Conservation (phyloP, 805 yeast genomes). For the Nakazawaea ernobii region DNA sequence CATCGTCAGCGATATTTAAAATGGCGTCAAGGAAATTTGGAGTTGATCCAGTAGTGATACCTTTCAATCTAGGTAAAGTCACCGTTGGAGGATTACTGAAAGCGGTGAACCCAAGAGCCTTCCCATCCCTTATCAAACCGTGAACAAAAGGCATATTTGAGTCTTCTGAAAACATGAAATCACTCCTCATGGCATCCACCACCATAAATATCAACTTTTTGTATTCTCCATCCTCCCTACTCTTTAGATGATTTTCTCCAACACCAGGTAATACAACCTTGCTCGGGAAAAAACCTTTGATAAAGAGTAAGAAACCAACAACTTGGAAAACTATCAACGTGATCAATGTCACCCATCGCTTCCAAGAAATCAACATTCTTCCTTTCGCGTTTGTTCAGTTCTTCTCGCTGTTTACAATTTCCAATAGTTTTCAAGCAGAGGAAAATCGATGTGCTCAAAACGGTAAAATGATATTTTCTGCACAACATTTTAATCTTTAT, state of each 20-base stretch:
- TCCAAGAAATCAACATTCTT: slow-evolving; percentile 6
- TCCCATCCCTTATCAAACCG: slow-evolving; percentile 51
- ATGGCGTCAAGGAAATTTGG: slow-evolving; percentile 94
- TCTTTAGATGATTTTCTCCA: slow-evolving; percentile 27
- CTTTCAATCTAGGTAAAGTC: slow-evolving; percentile 88
- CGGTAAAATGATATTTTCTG: no score
- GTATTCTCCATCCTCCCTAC: slow-evolving; percentile 37
- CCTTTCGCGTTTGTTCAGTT: no score
- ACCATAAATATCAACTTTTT: slow-evolving; percentile 74
- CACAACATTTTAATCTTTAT: no score
- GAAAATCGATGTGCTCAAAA: no score
- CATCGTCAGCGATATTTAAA: slow-evolving; percentile 87
- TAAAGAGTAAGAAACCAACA: slow-evolving; percentile 55
- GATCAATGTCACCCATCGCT: slow-evolving; percentile 15
- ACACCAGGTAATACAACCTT: slow-evolving; percentile 69
- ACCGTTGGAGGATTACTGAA: slow-evolving; percentile 95
- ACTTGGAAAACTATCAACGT: slow-evolving; percentile 32
- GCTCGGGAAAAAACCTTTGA: slow-evolving; percentile 88
- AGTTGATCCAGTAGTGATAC: slow-evolving; percentile 90
- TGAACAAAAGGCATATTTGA: slow-evolving; percentile 72
- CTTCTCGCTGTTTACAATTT: no score
- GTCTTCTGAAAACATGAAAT: slow-evolving; percentile 63
- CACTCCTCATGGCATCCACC: slow-evolving; percentile 89
- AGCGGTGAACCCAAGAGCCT: slow-evolving; percentile 86
- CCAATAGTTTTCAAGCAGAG: no score